These are phyloP conservation scores for Dichotomopilus funicola DNA, from an alignment of 2,329 filamentous ascomycete species.

Conservation along the genomic window DNA sequence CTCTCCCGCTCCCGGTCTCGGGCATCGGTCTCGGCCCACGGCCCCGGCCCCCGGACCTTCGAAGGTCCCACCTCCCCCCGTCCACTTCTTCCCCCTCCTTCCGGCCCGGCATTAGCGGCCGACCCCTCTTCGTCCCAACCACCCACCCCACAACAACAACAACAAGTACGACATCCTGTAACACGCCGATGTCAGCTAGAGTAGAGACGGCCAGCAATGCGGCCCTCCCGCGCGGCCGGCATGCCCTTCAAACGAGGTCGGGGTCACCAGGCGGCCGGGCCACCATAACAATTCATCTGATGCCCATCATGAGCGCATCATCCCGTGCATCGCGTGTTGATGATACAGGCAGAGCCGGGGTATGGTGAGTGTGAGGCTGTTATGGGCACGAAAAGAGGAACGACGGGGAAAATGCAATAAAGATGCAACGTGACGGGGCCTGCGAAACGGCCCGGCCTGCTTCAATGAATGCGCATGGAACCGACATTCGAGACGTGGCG, in stretches of 20 bases:
- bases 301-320: conserved; percentile 1
- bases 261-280: background rate
- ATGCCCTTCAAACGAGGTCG: too few relatives aligned
- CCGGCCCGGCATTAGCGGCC: too few relatives aligned
- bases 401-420: background rate
- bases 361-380: background rate
- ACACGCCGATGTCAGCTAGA: background rate
- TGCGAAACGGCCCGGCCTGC: too few relatives aligned
- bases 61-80: too few relatives aligned
- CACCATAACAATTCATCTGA: background rate
- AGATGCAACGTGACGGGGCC: background rate
- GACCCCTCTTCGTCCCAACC: background rate
- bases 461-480: too few relatives aligned
- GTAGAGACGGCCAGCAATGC: background rate
- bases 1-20: too few relatives aligned
- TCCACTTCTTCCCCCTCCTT: too few relatives aligned
- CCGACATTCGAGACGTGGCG: too few relatives aligned
- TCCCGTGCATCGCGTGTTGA: background rate
- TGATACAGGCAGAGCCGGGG: background rate
- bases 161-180: background rate
- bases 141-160: background rate
- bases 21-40: too few relatives aligned
- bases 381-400: background rate
- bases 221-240: conserved; percentile 1
- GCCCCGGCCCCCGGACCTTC: too few relatives aligned